These are phyloP conservation scores for Saccharomyces hybrid DNA, from an alignment of 1,139 yeast genomes.

Conservation along the genomic window DNA sequence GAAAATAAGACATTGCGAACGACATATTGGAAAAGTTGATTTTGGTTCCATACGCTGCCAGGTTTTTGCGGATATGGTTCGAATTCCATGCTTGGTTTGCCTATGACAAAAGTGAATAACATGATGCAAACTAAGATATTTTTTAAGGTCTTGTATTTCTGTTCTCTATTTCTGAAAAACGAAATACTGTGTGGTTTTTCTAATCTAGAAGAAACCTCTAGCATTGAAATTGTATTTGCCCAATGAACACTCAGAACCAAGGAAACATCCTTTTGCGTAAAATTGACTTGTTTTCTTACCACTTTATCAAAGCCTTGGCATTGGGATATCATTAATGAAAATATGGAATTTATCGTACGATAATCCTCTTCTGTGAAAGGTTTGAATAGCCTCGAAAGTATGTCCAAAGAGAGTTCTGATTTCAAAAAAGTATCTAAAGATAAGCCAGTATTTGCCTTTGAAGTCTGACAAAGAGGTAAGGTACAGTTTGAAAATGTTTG, in stretches of 20 bases:
- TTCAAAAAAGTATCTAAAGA: too few species aligned
- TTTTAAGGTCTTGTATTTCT: conserved; percentile 29
- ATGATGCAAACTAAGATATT: conserved; percentile 34
- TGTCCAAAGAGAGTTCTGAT: conserved; percentile 9
- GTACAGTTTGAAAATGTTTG: too few species aligned
- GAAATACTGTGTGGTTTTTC: conserved; percentile 34
- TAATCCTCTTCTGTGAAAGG: conserved; percentile 11
- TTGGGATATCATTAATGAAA: conserved; percentile 15
- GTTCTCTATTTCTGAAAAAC: conserved; percentile 34
- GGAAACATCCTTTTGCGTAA: conserved; percentile 16
- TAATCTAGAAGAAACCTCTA: conserved; percentile 48
- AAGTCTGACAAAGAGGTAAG: too few species aligned
- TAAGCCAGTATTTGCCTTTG: too few species aligned
- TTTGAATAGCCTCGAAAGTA: conserved; percentile 12
- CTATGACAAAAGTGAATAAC: conserved; percentile 25
- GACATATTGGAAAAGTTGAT: conserved; percentile 29
- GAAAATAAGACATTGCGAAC: conserved; percentile 20
- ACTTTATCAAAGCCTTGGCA: conserved; percentile 22
- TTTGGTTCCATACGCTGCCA: conserved; percentile 14
- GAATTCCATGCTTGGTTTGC: conserved; percentile 16
- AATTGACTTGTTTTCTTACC: conserved; percentile 13
- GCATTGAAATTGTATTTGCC: conserved; percentile 51
- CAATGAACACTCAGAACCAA: conserved; percentile 32
- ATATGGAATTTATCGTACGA: conserved; percentile 14
- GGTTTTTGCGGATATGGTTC: conserved; percentile 14